Base-by-base conservation (phyloP, 495 filamentous ascomycete species). In the Xylaria nigripes region DNA sequence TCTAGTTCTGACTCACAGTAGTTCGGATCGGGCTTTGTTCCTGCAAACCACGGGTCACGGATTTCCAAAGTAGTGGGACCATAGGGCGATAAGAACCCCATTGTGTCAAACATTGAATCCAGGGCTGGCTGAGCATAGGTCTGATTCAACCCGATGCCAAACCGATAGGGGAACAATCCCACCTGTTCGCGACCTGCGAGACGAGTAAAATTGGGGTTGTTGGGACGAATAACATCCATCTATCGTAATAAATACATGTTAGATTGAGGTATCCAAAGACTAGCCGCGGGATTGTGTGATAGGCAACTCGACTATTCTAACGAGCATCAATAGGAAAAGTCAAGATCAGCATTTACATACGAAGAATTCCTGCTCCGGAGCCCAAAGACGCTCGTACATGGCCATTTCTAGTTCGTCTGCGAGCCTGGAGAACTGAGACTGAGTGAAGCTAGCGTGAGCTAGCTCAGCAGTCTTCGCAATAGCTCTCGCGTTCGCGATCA, bases 61-160 rank as follows among this genome's bases (percentile, higher is more conserved):
- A 68, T 65, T 55, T 74, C 72, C 5, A 75, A 52, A 12, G 73
- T 76, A 8, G 72, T 74, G 25, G 73, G 73, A 12, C 71, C 73
- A 44, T 70, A 76, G 13, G 64, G 50, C 22, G 70, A 60, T 3
- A 69, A 49, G 56, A 76, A 75, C 22, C 65, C 65, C 34, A 70
- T 56, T 1, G 64, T 27, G 27, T 71, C 69, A 25, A 73, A 65
- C 54, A 68, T 58, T 30, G 66, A 60, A 54, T 69, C 61, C 49
- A 66, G 40, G 45, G 71, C 56, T 9, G 58, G 49, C 56, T 71
- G 54, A 51, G 62, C 50, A 30, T 69, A 59, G n/a, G 52, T 54
- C 29, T 50, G 44, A 32, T 69, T 61, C 18, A 68, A 48, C 1
- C 72, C 72, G 32, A 76, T 65, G 8, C 63, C 71, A 45, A 75